Conservation (phyloP, 1,284 basidiomycete species). For the Xanthoconium separans region DNA sequence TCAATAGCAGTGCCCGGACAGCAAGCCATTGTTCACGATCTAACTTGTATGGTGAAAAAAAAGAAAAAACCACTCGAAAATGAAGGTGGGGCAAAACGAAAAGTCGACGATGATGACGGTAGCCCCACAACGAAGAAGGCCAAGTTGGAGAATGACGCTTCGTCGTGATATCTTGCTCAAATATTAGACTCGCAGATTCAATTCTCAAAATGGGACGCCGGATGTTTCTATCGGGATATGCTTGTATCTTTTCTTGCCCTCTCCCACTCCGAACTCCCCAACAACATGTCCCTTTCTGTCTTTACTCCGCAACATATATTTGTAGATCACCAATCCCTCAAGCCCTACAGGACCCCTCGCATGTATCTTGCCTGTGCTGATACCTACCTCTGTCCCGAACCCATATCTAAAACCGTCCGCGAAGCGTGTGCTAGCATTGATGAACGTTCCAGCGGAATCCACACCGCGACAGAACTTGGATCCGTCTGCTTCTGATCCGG, state of each 20-base stretch:
- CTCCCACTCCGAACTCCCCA: constrained; percentile 73
- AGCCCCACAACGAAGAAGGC: constrained; percentile 64
- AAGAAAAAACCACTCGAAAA: constrained; percentile 60
- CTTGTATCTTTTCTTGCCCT: constrained; percentile 75
- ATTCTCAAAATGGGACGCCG: constrained; percentile 42
- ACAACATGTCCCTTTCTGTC: constrained; percentile 75
- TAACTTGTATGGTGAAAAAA: constrained; percentile 82
- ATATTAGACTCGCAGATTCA: neutral
- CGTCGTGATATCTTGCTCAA: constrained; percentile 16
- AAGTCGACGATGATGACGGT: constrained; percentile 59
- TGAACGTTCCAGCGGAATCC: constrained; percentile 90
- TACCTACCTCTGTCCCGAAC: constrained; percentile 97
- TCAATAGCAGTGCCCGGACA: constrained; percentile 31
- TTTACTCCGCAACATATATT: constrained; percentile 84
- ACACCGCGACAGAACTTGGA: constrained; percentile 83
- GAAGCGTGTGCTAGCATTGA: constrained; percentile 95
- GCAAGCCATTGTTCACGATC: constrained; percentile 63
- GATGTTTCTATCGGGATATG: constrained; percentile 58
- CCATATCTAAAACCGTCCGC: constrained; percentile 98
- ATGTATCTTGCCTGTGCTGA: constrained; percentile 95
- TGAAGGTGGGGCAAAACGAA: constrained; percentile 54
- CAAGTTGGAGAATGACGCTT: constrained; percentile 46
- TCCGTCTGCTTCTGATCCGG: constrained; percentile 70
- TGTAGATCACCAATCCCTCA: constrained; percentile 94
- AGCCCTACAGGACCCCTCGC: constrained; percentile 96